Evolutionary conservation across 2,329 filamentous ascomycete genomes (phyloP), one percentile per base, ranked within the genome.

Genomic region (Pseudopithomyces chartarum): DNA sequence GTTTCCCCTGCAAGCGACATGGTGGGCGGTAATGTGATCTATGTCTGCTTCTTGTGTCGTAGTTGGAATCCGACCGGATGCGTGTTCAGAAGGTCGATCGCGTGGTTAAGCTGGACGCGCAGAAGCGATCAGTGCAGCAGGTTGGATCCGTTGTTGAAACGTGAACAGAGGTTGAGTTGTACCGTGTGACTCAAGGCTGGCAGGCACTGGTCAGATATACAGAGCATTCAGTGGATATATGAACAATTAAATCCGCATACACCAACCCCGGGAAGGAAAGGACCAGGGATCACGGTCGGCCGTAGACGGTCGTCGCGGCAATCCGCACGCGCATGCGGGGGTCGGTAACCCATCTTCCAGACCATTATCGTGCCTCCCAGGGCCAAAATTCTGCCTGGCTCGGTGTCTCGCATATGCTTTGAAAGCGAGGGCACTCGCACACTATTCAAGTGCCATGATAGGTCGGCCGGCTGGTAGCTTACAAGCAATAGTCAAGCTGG

Each of bases 1-100:
- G 60, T 62, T 13, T 64, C 57, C 19, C 61, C 55, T 34, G 44
- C 49, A 23, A 54, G 43, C 19, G 62, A 63, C 69, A 73, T 72
- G 10, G 38, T 55, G 56, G 42, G n/a, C n/a, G 43, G 6, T n/a
- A 17, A 2, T 2, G 36, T 20, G 23, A 5, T 42, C 6, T 6
- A 6, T 44, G 13, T 11, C n/a, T 26, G 17, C 5, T 36, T 33
- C 13, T 13, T 13, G 11, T 36, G 3, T 13, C 13, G 34, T 11
- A 13, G 11, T n/a, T 11, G 34, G 11, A n/a, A 36, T 36, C 5
- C 15, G 34, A 36, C 13, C 15, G 3, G 34, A 40, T n/a, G 11
- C 20, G 6, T 10, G 32, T 48, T 23, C 20, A 3, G 5, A 11
- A 20, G 2, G 20, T 20, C 17, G 5, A 19, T 23, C 12, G 15